Evolutionary conservation across 495 filamentous ascomycete species (phyloP).

Genomic region (Apiosordaria backusii): DNA sequence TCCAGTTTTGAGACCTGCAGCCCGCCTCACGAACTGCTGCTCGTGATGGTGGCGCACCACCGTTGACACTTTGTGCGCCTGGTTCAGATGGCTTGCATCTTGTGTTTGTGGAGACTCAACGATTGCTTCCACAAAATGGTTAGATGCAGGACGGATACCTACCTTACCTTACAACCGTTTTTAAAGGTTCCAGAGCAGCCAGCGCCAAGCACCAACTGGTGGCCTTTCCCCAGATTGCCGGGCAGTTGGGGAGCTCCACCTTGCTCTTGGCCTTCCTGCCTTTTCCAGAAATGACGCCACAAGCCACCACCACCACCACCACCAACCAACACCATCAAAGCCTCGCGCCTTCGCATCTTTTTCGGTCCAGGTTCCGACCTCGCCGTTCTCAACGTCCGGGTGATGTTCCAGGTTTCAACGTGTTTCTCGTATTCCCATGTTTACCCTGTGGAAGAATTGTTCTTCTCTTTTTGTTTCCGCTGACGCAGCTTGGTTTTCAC

Average conservation of each 20-base stretch:
- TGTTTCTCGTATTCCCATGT: neutral
- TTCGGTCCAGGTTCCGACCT: neutral
- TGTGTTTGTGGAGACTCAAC: neutral
- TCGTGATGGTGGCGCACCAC: slow-evolving; percentile 11
- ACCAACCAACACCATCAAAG: neutral
- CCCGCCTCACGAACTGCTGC: slow-evolving; percentile 7
- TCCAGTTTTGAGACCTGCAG: slow-evolving; percentile 11
- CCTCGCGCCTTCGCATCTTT: neutral
- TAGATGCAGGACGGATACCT: no score
- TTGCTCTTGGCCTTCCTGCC: neutral
- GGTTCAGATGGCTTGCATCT: neutral
- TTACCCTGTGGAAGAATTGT: no score
- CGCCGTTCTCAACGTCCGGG: neutral
- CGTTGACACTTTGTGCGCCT: neutral
- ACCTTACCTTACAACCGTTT: no score
- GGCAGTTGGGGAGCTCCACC: neutral
- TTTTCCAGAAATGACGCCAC: neutral
- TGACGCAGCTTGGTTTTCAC: no score
- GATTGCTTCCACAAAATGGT: neutral
- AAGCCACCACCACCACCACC: neutral
- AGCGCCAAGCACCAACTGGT: neutral
- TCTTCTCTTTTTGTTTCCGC: neutral
- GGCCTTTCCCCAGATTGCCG: neutral
- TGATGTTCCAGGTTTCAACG: no score
- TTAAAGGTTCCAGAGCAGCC: neutral